Conservation (phyloP, 768 basidiomycete species). For the Leccinum longicurvipes region DNA sequence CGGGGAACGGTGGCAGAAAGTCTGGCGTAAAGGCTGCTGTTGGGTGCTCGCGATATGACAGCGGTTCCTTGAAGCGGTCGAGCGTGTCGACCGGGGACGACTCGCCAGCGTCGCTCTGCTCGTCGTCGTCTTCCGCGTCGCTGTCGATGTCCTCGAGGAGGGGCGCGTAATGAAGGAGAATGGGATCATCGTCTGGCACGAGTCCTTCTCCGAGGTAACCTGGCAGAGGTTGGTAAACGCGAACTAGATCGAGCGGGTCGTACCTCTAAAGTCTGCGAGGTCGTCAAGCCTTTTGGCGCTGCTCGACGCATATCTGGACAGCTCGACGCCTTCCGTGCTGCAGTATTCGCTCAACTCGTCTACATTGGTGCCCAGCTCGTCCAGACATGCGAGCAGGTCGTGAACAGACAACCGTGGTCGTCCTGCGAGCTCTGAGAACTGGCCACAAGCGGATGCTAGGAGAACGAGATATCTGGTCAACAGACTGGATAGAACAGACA, state of each 20-base stretch:
- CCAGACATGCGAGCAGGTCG: conserved; percentile 65
- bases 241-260: conserved; percentile 27
- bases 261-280: conserved; percentile 69
- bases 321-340: conserved; percentile 62
- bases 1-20: conserved; percentile 36
- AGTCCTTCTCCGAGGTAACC: conserved; percentile 61
- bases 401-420: conserved; percentile 50
- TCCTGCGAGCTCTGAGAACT: conserved; percentile 76
- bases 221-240: conserved; percentile 28
- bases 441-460: conserved; percentile 62
- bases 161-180: conserved; percentile 49
- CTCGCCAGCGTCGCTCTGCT: conserved; percentile 15
- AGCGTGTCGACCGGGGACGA: conserved; percentile 10
- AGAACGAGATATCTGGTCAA: conserved; percentile 71
- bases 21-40: conserved; percentile 28
- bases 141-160: conserved; percentile 20
- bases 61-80: conserved; percentile 19
- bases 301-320: conserved; percentile 64
- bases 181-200: conserved; percentile 52
- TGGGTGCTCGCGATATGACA: conserved; percentile 33
- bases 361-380: conserved; percentile 69
- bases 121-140: conserved; percentile 32
- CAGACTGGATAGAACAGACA: conserved; percentile 68
- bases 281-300: conserved; percentile 67
- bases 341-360: conserved; percentile 70